These are phyloP conservation scores for Salix udensis DNA, from an alignment of 345 rosid species.

Conservation along the genomic window DNA sequence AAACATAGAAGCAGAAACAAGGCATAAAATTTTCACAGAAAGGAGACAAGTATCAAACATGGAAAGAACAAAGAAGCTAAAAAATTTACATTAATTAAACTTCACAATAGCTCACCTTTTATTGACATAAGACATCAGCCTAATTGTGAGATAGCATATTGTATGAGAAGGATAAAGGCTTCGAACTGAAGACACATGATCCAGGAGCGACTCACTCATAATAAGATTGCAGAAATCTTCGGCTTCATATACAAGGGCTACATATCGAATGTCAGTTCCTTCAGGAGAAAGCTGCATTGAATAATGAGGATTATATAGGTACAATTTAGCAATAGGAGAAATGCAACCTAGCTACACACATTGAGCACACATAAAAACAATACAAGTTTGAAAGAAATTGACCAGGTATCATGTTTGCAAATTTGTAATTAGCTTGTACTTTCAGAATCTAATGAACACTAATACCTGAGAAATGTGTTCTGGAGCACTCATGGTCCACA, in stretches of 20 bases:
- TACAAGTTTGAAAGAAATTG: background rate
- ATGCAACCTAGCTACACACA: background rate
- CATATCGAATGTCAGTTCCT: conserved; percentile 49
- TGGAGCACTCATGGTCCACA: conserved; percentile 80
- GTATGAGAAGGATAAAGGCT: conserved; percentile 69
- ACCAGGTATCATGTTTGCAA: background rate
- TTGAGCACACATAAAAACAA: background rate
- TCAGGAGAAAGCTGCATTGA: conserved; percentile 53
- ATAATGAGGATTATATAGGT: background rate
- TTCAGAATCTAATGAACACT: background rate
- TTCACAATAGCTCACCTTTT: conserved; percentile 49
- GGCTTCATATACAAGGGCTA: conserved; percentile 64
- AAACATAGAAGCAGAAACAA: background rate
- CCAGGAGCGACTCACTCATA: conserved; percentile 44
- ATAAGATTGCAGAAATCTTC: conserved; percentile 83
- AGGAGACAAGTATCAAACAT: background rate
- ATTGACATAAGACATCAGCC: conserved; percentile 66
- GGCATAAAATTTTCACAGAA: background rate
- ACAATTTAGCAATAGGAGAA: too few species aligned
- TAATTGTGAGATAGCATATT: conserved; percentile 86
- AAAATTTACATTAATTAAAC: background rate
- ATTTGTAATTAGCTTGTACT: background rate
- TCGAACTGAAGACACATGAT: conserved; percentile 55
- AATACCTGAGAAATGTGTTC: conserved; percentile 68
- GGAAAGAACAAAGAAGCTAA: background rate